Evolutionary conservation across 139 green algal species (phyloP), one percentile per base, ranked within the genome.

Genomic region (Axilococcus clingmanii): DNA sequence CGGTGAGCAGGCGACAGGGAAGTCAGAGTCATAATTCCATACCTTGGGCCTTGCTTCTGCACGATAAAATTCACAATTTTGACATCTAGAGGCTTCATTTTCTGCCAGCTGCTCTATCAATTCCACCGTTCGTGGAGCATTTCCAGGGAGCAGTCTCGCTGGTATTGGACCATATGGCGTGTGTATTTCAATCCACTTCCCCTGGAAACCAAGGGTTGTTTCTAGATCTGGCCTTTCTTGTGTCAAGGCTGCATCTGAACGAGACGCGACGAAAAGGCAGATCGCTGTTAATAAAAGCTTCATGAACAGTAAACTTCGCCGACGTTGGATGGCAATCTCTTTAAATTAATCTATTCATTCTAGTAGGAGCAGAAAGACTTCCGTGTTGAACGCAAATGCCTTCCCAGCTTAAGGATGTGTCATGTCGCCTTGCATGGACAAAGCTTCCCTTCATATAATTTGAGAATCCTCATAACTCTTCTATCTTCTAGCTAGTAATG

Each of bases 111-210:
- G 8, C 29, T 37, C 46, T 48, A 74, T 36, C 32, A n/a, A 6
- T 37, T 47, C 23, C 31, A 63, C 25, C 8, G 17, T 28, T 19
- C 32, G 12, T 17, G 38, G 28, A 22, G 41, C 61, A 28, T 45
- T 57, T 9, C 43, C 14, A 20, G 11, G 32, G 12, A 48, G 16
- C 25, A 57, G 23, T 19, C 15, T 44, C 9, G 43, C 22, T 20
- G 23, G 15, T n/a, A 57, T 57, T 15, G 15, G 35, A 16, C 49
- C 49, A 35, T 57, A 57, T 29, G 49, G 49, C 2, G 49, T 57
- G n/a, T 28, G 49, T 30, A 57, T 22, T 31, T 29, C 31, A 14
- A 57, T 46, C 14, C 23, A 23, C 22, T 57, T 35, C 0, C 15
- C 23, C 32, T 48, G n/a, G 32, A 17, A 17, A 17, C 17, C 36